Percentiles rank a stretch among this genome's conserved stretches.
Evolutionary conservation across 2,329 filamentous ascomycete genomes (phyloP).

Genomic region (Pyrenochaeta sp.): DNA sequence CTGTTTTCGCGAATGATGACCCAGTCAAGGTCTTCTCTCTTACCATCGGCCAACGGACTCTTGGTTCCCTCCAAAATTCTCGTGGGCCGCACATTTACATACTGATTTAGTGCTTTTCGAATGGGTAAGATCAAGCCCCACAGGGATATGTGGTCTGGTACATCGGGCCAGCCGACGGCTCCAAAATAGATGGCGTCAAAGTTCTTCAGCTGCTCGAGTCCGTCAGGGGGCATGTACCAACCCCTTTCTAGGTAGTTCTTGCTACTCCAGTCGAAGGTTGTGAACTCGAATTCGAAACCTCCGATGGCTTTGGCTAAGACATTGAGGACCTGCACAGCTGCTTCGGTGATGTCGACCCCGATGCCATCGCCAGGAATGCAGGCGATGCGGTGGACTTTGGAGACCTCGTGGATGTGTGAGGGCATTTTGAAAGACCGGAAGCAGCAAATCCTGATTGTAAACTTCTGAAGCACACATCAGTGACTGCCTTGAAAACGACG

Average conservation of each 20-base stretch:
- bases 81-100: slow-evolving; percentile 70
- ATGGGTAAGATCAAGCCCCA: slow-evolving; percentile 74
- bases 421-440: slow-evolving; percentile 27
- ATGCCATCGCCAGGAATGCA: slow-evolving; percentile 47
- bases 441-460: not conserved
- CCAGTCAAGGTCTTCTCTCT: slow-evolving; percentile 55
- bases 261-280: slow-evolving; percentile 60
- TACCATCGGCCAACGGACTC: slow-evolving; percentile 51
- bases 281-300: slow-evolving; percentile 61
- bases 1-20: slow-evolving; percentile 59
- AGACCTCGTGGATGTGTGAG: slow-evolving; percentile 28
- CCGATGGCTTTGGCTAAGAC: slow-evolving; percentile 55
- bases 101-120: slow-evolving; percentile 72
- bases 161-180: slow-evolving; percentile 66
- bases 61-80: slow-evolving; percentile 54
- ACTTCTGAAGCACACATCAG: not conserved
- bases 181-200: slow-evolving; percentile 67
- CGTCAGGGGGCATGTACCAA: slow-evolving; percentile 62
- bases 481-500: not conserved
- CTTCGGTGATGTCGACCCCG: slow-evolving; percentile 42
- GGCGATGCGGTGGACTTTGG: slow-evolving; percentile 45
- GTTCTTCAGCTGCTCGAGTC: slow-evolving; percentile 59
- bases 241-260: slow-evolving; percentile 60
- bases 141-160: slow-evolving; percentile 72
- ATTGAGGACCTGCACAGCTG: slow-evolving; percentile 42